Conservation (phyloP, 116 monocot genomes). For the Phalaenopsis hybrid region DNA sequence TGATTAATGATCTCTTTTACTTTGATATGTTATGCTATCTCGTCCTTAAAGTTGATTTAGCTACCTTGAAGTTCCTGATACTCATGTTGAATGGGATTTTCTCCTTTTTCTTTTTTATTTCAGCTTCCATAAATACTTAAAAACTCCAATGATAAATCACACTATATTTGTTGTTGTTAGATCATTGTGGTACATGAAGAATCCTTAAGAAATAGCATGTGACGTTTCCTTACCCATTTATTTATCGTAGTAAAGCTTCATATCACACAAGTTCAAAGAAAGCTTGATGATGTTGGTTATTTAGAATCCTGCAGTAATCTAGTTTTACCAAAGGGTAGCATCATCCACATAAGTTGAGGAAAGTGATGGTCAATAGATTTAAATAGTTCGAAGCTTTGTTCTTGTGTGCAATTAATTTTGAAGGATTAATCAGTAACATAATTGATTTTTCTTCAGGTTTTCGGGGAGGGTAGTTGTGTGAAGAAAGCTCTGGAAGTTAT, state of each 20-base stretch:
- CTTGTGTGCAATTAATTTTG: background rate
- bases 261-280: background rate
- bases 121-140: background rate
- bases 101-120: background rate
- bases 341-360: background rate
- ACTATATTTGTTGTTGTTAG: background rate
- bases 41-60: background rate
- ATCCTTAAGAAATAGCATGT: background rate
- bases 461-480: constrained; percentile 70
- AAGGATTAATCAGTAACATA: background rate
- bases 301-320: background rate
- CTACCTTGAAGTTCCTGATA: background rate
- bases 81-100: background rate
- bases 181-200: background rate
- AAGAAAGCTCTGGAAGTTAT: constrained; percentile 80
- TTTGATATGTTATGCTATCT: background rate
- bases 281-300: background rate
- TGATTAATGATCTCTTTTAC: background rate
- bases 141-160: background rate
- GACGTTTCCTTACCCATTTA: background rate
- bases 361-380: background rate
- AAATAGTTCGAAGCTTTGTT: background rate
- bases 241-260: background rate
- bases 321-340: background rate
- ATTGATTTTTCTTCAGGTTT: constrained; percentile 39